Percentiles rank a stretch among this genome's conserved stretches.
Evolutionary conservation across 306 rosid species (phyloP).

Genomic region (Arachis stenosperma): DNA sequence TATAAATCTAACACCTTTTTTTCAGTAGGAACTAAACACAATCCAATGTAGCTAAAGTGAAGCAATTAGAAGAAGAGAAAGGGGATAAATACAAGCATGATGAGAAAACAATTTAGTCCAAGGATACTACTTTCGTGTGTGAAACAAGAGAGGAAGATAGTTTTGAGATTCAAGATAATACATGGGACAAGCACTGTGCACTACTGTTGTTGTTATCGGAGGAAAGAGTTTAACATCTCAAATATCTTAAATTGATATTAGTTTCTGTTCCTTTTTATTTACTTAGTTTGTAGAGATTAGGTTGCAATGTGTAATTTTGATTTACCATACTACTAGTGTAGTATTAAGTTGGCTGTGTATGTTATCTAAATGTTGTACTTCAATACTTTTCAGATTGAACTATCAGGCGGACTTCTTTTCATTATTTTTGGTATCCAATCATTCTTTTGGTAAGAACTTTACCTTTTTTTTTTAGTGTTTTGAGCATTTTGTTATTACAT

Average conservation of each 20-base stretch:
- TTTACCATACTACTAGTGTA: background rate
- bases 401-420: constrained; percentile 86
- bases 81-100: no score
- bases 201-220: constrained; percentile 41
- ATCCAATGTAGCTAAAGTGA: no score
- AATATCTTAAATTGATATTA: constrained; percentile 84
- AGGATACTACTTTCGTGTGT: no score
- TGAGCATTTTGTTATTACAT: no score
- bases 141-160: no score
- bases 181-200: constrained; percentile 77
- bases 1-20: constrained; percentile 18
- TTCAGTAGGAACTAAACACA: constrained; percentile 35
- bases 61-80: no score
- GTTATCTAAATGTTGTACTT: constrained; percentile 28
- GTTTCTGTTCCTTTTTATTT: constrained; percentile 3
- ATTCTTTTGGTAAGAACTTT: constrained; percentile 20
- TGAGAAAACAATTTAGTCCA: no score
- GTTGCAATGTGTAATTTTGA: constrained; percentile 1
- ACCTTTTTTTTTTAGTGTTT: no score
- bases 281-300: background rate
- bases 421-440: constrained; percentile 90
- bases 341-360: constrained; percentile 25
- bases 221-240: constrained; percentile 95
- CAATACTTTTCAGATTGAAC: constrained; percentile 66
- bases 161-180: no score